phyloP scores from a whole-genome alignment of 441 rosid species.

The Gossypium gossypioides region DNA sequence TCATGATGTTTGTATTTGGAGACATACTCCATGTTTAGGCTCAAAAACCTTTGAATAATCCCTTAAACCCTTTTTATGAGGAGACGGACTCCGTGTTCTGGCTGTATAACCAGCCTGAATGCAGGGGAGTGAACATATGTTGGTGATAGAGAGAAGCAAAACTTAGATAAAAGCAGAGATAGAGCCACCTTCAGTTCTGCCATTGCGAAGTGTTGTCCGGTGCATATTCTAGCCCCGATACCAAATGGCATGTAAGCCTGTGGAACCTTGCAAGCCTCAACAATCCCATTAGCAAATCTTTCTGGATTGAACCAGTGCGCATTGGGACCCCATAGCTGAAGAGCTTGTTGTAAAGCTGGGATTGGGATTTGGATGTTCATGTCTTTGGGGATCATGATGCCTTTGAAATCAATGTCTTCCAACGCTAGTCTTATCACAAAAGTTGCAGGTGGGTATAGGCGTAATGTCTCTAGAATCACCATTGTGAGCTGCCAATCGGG shows the following conservation, averaged over 20 bases:
- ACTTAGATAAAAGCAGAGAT: slow-evolving; percentile 29
- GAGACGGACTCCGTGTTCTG: slow-evolving; percentile 29
- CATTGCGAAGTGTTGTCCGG: slow-evolving; percentile 42
- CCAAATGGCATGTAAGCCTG: slow-evolving; percentile 42
- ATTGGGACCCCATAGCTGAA: slow-evolving; percentile 33
- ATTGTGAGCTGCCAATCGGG: slow-evolving; percentile 27
- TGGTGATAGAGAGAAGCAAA: slow-evolving; percentile 30
- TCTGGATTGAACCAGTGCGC: slow-evolving; percentile 34
- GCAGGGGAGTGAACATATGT: slow-evolving; percentile 34
- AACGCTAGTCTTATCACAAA: slow-evolving; percentile 18
- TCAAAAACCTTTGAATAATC: neutral
- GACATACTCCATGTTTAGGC: neutral
- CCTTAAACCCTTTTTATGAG: slow-evolving; percentile 9
- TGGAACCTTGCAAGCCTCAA: slow-evolving; percentile 23
- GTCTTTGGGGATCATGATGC: slow-evolving; percentile 28
- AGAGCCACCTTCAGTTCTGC: slow-evolving; percentile 36
- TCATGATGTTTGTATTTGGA: neutral
- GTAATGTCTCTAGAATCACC: slow-evolving; percentile 46
- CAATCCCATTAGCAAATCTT: slow-evolving; percentile 32
- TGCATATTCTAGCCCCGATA: slow-evolving; percentile 27
- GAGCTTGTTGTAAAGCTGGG: slow-evolving; percentile 25
- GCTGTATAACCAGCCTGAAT: slow-evolving; percentile 27
- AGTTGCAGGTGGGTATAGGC: slow-evolving; percentile 35
- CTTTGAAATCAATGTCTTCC: slow-evolving; percentile 28
- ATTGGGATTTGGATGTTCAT: slow-evolving; percentile 30